Conservation (phyloP, 495 filamentous ascomycete genomes). For the Thozetella sp. region DNA sequence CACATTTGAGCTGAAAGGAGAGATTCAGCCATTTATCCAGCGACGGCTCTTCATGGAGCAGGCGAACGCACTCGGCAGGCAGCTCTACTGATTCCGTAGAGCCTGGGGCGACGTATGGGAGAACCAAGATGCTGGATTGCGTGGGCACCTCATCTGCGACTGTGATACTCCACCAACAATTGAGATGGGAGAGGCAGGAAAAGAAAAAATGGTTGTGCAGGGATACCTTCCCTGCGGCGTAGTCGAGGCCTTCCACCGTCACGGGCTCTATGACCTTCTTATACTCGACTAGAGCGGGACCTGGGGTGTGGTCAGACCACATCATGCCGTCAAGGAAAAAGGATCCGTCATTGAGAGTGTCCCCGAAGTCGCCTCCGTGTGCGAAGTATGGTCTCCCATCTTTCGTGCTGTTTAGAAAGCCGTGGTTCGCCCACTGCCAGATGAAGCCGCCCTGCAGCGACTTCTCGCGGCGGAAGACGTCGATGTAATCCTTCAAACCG, state of each 20-base stretch:
- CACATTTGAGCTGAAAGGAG: no score
- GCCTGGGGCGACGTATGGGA: no score
- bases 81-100: no score
- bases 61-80: no score
- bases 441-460: constrained; percentile 63
- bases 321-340: constrained; percentile 65
- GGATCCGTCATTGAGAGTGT: constrained; percentile 57
- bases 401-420: constrained; percentile 47
- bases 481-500: constrained; percentile 58
- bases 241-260: constrained; percentile 17
- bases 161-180: no score
- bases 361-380: constrained; percentile 64
- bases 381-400: constrained; percentile 43
- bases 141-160: no score
- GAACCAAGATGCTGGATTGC: no score
- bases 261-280: constrained; percentile 58
- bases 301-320: constrained; percentile 53
- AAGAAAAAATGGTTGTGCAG: no score
- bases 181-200: no score
- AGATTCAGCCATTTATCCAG: no score
- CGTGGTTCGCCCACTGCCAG: constrained; percentile 70
- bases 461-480: constrained; percentile 53
- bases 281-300: constrained; percentile 54
- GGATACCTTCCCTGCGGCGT: constrained; percentile 7
- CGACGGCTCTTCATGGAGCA: no score